Percentiles rank a stretch among this genome's conserved stretches.
These are phyloP conservation scores for Coemansia sp. DNA, from an alignment of 371 early-diverging fungal genomes.

Conservation along the genomic window DNA sequence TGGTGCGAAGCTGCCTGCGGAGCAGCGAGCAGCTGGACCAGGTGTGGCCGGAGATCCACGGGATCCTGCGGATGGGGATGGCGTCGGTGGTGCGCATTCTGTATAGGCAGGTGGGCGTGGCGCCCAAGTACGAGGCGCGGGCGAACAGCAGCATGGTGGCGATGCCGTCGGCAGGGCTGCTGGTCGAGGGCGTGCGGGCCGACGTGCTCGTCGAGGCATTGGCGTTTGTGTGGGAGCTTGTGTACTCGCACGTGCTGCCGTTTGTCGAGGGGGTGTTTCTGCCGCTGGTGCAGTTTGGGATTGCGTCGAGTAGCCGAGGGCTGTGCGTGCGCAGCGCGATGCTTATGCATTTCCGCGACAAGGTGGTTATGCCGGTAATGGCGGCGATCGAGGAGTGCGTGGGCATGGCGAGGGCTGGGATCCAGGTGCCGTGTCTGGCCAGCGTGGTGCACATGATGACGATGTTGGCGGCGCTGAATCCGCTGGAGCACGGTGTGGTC, in stretches of 20 bases:
- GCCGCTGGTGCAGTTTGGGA: slow-evolving; percentile 55
- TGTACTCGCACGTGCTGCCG: slow-evolving; percentile 80
- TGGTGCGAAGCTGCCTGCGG: slow-evolving; percentile 53
- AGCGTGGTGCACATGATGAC: slow-evolving; percentile 32
- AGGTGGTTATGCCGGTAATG: slow-evolving; percentile 30
- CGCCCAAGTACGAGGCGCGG: slow-evolving; percentile 20
- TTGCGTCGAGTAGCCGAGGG: not conserved
- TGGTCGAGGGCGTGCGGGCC: slow-evolving; percentile 59
- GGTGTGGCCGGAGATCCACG: slow-evolving; percentile 32
- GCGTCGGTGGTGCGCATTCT: slow-evolving; percentile 25
- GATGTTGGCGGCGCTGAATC: slow-evolving; percentile 27
- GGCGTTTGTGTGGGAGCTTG: slow-evolving; percentile 83
- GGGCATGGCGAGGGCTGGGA: not conserved
- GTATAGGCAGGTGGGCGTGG: slow-evolving; percentile 15
- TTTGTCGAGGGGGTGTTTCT: slow-evolving; percentile 85
- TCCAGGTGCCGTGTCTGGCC: slow-evolving; percentile 5
- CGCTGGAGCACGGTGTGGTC: slow-evolving; percentile 34
- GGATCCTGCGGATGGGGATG: slow-evolving; percentile 35
- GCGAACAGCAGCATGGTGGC: slow-evolving; percentile 8
- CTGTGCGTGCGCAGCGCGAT: slow-evolving; percentile 20
- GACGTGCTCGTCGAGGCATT: slow-evolving; percentile 70
- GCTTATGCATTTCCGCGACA: slow-evolving; percentile 36
- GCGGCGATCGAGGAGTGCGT: slow-evolving; percentile 22
- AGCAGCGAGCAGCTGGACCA: slow-evolving; percentile 14
- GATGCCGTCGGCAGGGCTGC: slow-evolving; percentile 10